A percentile compares a stretch with the other conserved stretches of the same genome.
Conservation (phyloP, 2,329 filamentous ascomycete species). For the Pseudogymnoascus sp. region DNA sequence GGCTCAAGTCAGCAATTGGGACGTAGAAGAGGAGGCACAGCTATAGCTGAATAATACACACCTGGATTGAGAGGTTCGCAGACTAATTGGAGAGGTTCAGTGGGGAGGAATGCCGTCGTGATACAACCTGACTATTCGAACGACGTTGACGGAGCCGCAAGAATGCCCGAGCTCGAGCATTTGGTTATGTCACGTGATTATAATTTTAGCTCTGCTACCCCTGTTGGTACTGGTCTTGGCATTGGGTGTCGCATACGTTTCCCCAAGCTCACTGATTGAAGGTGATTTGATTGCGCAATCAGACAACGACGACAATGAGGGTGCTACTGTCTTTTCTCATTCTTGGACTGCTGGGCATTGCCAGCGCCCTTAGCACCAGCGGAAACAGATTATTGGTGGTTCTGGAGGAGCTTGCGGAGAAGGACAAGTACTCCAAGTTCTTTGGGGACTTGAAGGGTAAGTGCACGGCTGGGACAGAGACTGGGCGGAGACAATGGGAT, state of each 20-base stretch:
- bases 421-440: slow-evolving; percentile 76
- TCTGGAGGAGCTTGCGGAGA: slow-evolving; percentile 72
- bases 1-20: background rate
- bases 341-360: slow-evolving; percentile 56
- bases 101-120: background rate
- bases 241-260: slow-evolving; percentile 26
- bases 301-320: slow-evolving; percentile 51
- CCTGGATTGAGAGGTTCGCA: background rate
- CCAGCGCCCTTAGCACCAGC: slow-evolving; percentile 67
- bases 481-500: background rate
- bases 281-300: slow-evolving; percentile 15
- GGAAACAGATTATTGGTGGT: slow-evolving; percentile 79
- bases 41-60: background rate
- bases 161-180: background rate
- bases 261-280: slow-evolving; percentile 24
- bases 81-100: slow-evolving; percentile 3
- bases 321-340: slow-evolving; percentile 64
- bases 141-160: slow-evolving; percentile 6
- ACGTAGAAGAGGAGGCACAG: background rate
- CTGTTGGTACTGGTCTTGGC: slow-evolving; percentile 22
- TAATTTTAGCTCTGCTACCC: slow-evolving; percentile 9
- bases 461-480: slow-evolving; percentile 20
- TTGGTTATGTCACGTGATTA: background rate
- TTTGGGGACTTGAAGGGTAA: slow-evolving; percentile 62
- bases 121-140: slow-evolving; percentile 6